These are phyloP conservation scores for Triticum monococcum DNA, from an alignment of 176 grass and related monocot genomes.

Conservation along the genomic window DNA sequence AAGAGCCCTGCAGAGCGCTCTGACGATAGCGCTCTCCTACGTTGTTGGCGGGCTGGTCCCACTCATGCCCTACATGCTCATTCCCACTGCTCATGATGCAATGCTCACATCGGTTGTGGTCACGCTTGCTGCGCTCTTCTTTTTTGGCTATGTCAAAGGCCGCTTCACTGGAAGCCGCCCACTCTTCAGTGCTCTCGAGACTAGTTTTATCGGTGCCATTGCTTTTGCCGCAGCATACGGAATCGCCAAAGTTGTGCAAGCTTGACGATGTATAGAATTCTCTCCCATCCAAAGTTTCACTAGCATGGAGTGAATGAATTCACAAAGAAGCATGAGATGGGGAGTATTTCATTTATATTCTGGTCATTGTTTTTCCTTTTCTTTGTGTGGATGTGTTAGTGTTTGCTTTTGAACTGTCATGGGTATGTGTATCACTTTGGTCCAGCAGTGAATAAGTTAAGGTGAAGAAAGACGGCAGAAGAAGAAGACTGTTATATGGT, in stretches of 20 bases:
- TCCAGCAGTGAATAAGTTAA: no score
- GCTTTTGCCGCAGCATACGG: slow-evolving; percentile 77
- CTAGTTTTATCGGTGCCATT: slow-evolving; percentile 67
- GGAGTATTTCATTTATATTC: no score
- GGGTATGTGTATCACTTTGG: no score
- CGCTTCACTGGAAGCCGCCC: slow-evolving; percentile 71
- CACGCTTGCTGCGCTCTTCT: slow-evolving; percentile 56
- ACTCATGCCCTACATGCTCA: slow-evolving; percentile 77
- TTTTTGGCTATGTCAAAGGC: slow-evolving; percentile 87
- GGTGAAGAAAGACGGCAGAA: no score
- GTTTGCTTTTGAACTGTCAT: no score
- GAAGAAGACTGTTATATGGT: no score
- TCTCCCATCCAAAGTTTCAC: no score
- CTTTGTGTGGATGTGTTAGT: no score
- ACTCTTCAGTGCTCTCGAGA: slow-evolving; percentile 67
- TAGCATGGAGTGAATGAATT: no score
- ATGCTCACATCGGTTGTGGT: slow-evolving; percentile 70
- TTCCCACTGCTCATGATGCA: slow-evolving; percentile 54
- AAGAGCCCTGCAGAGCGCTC: slow-evolving; percentile 74
- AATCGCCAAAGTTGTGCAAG: slow-evolving; percentile 72
- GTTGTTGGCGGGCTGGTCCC: slow-evolving; percentile 71
- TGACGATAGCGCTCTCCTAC: slow-evolving; percentile 73
- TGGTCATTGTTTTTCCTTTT: no score
- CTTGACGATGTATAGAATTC: neutral
- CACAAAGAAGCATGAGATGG: no score